Evolutionary conservation across 805 yeast species (phyloP).

Genomic region (Candida andamanensis): DNA sequence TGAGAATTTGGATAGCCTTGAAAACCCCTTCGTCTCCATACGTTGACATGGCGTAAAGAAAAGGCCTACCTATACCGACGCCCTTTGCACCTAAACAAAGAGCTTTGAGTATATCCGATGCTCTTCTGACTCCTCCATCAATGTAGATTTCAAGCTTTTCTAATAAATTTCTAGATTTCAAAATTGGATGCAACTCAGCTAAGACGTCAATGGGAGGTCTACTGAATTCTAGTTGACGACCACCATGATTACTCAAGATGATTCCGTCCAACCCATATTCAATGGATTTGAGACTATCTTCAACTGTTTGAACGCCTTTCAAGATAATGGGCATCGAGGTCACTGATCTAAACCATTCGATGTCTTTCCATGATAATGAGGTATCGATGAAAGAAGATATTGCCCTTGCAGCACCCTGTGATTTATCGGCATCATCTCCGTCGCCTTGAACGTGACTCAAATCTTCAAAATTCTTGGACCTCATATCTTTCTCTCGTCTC

Average conservation of each 20-base stretch:
- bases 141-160: slow-evolving; percentile 57
- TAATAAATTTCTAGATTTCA: slow-evolving; percentile 36
- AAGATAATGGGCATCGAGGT: slow-evolving; percentile 37
- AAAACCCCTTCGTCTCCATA: slow-evolving; percentile 74
- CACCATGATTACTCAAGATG: slow-evolving; percentile 71
- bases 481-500: slow-evolving; percentile 83
- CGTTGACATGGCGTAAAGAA: slow-evolving; percentile 71
- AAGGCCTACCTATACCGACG: slow-evolving; percentile 72
- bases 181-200: slow-evolving; percentile 46
- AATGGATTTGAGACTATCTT: slow-evolving; percentile 57
- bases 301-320: slow-evolving; percentile 66
- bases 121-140: slow-evolving; percentile 78
- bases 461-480: slow-evolving; percentile 51
- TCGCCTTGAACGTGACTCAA: slow-evolving; percentile 44
- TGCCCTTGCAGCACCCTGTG: slow-evolving; percentile 83
- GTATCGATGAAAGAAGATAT: slow-evolving; percentile 72
- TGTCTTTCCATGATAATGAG: slow-evolving; percentile 32
- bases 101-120: slow-evolving; percentile 73
- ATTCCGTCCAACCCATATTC: slow-evolving; percentile 58
- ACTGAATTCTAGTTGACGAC: slow-evolving; percentile 62
- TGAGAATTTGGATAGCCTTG: slow-evolving; percentile 57
- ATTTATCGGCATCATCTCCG: slow-evolving; percentile 48
- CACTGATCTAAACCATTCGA: slow-evolving; percentile 35
- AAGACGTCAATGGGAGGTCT: slow-evolving; percentile 59
- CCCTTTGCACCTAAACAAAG: slow-evolving; percentile 73